Evolutionary conservation across 495 filamentous ascomycete species (phyloP).

Genomic region (Pseudomonodictys pantanalensis): DNA sequence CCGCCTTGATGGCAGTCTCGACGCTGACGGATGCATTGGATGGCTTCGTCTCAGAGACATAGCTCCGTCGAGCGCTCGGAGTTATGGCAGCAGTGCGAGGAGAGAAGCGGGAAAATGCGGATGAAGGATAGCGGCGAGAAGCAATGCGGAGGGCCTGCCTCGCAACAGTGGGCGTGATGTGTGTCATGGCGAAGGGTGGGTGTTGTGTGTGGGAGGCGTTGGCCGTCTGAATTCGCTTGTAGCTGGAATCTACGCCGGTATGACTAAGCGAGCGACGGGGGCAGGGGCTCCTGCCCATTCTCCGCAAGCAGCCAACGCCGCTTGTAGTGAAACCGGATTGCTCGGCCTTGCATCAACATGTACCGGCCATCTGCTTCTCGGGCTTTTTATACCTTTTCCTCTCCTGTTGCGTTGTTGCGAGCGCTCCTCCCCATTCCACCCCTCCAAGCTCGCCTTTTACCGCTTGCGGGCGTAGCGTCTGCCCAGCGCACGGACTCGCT

Average conservation of each 20-base stretch:
- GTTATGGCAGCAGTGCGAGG: constrained; percentile 48
- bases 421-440: too few relatives aligned
- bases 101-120: constrained; percentile 29
- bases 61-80: constrained; percentile 54
- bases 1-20: constrained; percentile 76
- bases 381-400: too few relatives aligned
- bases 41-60: constrained; percentile 81
- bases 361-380: too few relatives aligned
- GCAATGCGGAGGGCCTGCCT: constrained; percentile 75
- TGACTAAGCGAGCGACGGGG: too few relatives aligned
- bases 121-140: constrained; percentile 41
- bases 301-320: constrained; percentile 16
- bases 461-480: constrained; percentile 1
- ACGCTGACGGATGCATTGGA: constrained; percentile 77
- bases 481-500: constrained; percentile 20
- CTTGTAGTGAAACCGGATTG: neutral
- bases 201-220: neutral
- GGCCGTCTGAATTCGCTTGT: constrained; percentile 1
- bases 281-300: constrained; percentile 1
- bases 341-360: neutral
- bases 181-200: constrained; percentile 58
- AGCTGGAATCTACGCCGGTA: too few relatives aligned
- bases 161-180: constrained; percentile 65
- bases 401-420: too few relatives aligned
- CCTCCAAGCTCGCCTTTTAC: too few relatives aligned